Base-by-base conservation (phyloP, 1,139 yeast species). In the Scheffersomyces segobiensis region DNA sequence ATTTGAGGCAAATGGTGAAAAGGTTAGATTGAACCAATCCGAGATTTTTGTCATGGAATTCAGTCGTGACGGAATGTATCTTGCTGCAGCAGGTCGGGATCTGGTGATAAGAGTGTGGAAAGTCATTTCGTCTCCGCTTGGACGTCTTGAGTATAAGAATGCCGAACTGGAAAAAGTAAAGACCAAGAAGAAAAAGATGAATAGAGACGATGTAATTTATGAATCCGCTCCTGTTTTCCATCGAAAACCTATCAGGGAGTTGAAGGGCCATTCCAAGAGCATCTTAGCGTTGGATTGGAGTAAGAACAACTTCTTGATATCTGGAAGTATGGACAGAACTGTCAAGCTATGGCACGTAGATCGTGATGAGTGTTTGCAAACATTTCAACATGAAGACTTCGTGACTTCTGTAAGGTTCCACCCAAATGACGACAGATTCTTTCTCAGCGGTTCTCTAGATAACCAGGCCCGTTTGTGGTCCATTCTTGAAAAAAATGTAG, bases 321-420 rank as follows among this genome's bases (percentile, higher is more conserved):
- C 96, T 0, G 89, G 96, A 2, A 89, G 97, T 7, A 91, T 91
- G 90, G 98, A 93, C 73, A 84, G 86, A 63, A 88, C 96, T 0
- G 97, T 87, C 1, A 83, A 85, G 60, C 75, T 93, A 53, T 93
- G 98, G 98, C 97, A 93, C 71, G 83, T 89, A 14, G 91, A 90
- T 52, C 78, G 93, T 54, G 75, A 75, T 1, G 81, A 79, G 19
- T 86, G 92, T 58, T 76, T 93, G 46, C 84, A 89, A 56, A 80
- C 87, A 1, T 93, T 91, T 68, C 71, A 74, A 32, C 96, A 92
- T 67, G 84, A 87, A 46, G 97, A 92, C 71, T 89, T 91, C 71
- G 97, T 92, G 4, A 90, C 97, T 0, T 80, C 90, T 18, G 91
- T 91, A 4, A 84, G 84, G 55, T 93, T 93, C 71, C 97, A 92